phyloP scores from a whole-genome alignment of 805 yeast genomes.

The Wickerhamomyces bisporus region DNA sequence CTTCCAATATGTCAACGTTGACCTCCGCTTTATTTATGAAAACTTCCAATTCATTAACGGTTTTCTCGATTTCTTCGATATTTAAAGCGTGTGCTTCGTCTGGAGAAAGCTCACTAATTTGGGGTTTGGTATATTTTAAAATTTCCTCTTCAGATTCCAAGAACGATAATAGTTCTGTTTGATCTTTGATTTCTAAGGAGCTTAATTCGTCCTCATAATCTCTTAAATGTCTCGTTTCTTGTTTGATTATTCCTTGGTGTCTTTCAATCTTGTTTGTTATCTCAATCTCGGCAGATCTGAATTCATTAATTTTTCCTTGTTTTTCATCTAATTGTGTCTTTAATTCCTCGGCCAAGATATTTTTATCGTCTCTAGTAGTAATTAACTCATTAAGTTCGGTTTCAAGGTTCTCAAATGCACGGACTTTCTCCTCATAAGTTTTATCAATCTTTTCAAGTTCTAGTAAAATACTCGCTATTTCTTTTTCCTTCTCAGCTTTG shows the following conservation, averaged over 20 bases:
- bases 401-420: constrained; percentile 29
- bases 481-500: constrained; percentile 41
- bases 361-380: constrained; percentile 32
- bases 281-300: constrained; percentile 64
- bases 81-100: constrained; percentile 49
- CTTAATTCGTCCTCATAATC: constrained; percentile 33
- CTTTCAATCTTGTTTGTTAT: constrained; percentile 59
- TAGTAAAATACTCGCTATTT: constrained; percentile 31
- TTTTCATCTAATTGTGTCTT: constrained; percentile 37
- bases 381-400: constrained; percentile 26
- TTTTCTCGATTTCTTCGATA: constrained; percentile 41
- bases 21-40: constrained; percentile 52
- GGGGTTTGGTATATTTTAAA: constrained; percentile 18
- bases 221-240: constrained; percentile 33
- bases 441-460: constrained; percentile 32
- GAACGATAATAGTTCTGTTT: constrained; percentile 26
- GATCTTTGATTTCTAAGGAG: constrained; percentile 47
- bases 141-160: constrained; percentile 27
- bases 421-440: constrained; percentile 22
- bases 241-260: constrained; percentile 37
- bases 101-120: constrained; percentile 38
- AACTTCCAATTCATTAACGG: constrained; percentile 50
- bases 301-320: constrained; percentile 43
- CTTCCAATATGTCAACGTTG: constrained; percentile 70
- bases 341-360: constrained; percentile 34